Evolutionary conservation across 352 stramenopile genomes (phyloP), one percentile per base, ranked within the genome.

Genomic region (Phytophthora pseudosyringae): DNA sequence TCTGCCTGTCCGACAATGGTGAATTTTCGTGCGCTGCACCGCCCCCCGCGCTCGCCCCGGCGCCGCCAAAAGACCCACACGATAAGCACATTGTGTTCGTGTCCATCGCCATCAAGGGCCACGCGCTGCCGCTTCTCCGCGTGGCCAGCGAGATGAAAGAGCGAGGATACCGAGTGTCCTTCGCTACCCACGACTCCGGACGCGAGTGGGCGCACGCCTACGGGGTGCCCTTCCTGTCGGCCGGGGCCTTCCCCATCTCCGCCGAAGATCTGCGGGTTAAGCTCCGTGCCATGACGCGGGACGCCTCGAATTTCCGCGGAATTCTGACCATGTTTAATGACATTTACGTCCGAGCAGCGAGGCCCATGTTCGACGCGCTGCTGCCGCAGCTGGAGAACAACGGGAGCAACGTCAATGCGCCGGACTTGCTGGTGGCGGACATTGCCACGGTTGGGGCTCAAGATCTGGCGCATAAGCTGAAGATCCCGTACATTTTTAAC

Each of bases 311-410:
- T 61, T 94, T 95, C 57, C 80, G 86, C 47, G 86, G 86, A 39
- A 93, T 95, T 71, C 59, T 95, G 38, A 93, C 84, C 61, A 94
- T 95, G 82, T 92, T 95, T 69, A 94, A 88, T 69, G 88, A 95
- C 54, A 90, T 95, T 38, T 95, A 93, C 73, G 76, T 94, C 10
- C 80, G 78, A 11, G 83, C 87, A 3, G 86, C 83, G 12, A 80
- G 79, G 0, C 83, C 86, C 9, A 94, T 97, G 84, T 95, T 83
- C 59, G 81, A 93, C 32, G 78, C 82, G 5, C 57, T 97, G 16
- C 53, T 91, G 28, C 70, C 77, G 13, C 75, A 88, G 5, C 44
- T 94, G 4, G 32, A 73, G 5, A 53, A 36, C 15, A 65, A 61
- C 5, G 56, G 35, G 15, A 73, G 32, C 28, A 72, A 72, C 36